phyloP scores from a whole-genome alignment of 2,329 filamentous ascomycete species.

The Thelonectria olida region DNA sequence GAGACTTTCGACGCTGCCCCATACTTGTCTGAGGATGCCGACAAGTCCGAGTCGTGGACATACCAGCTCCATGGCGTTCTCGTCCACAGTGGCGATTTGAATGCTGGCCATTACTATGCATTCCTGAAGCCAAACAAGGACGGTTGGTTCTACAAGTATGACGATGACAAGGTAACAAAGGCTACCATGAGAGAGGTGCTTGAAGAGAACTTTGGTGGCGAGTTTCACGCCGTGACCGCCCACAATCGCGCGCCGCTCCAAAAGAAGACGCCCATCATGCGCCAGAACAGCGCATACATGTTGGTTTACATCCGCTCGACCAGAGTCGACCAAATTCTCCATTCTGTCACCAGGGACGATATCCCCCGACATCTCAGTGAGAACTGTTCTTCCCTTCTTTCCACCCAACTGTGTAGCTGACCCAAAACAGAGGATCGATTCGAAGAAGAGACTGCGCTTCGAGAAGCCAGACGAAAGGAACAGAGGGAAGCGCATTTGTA shows the following conservation, averaged over 20 bases:
- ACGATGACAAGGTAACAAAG: slow-evolving; percentile 96
- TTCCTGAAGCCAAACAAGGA: slow-evolving; percentile 95
- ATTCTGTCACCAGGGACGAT: slow-evolving; percentile 78
- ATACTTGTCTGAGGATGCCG: slow-evolving; percentile 86
- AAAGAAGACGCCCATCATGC: slow-evolving; percentile 68
- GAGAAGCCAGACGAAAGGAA: slow-evolving; percentile 84
- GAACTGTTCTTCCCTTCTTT: slow-evolving; percentile 37
- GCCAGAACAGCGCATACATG: slow-evolving; percentile 94
- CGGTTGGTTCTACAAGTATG: slow-evolving; percentile 95
- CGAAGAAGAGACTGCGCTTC: slow-evolving; percentile 80
- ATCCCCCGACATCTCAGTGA: slow-evolving; percentile 84
- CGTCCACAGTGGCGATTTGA: slow-evolving; percentile 95
- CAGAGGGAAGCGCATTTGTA: slow-evolving; percentile 95
- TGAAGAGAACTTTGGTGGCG: slow-evolving; percentile 96
- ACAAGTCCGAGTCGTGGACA: slow-evolving; percentile 86
- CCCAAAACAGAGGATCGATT: slow-evolving; percentile 70
- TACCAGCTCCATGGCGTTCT: slow-evolving; percentile 96
- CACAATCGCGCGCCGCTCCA: slow-evolving; percentile 56
- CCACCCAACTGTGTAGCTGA: slow-evolving; percentile 21
- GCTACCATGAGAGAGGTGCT: slow-evolving; percentile 90
- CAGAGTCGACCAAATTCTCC: slow-evolving; percentile 82
- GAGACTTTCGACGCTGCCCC: slow-evolving; percentile 85
- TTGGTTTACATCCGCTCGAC: slow-evolving; percentile 95
- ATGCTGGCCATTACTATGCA: slow-evolving; percentile 98
- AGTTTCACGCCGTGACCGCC: slow-evolving; percentile 68